Conservation (phyloP, 805 yeast genomes). For the Blastobotrys muscicola region DNA sequence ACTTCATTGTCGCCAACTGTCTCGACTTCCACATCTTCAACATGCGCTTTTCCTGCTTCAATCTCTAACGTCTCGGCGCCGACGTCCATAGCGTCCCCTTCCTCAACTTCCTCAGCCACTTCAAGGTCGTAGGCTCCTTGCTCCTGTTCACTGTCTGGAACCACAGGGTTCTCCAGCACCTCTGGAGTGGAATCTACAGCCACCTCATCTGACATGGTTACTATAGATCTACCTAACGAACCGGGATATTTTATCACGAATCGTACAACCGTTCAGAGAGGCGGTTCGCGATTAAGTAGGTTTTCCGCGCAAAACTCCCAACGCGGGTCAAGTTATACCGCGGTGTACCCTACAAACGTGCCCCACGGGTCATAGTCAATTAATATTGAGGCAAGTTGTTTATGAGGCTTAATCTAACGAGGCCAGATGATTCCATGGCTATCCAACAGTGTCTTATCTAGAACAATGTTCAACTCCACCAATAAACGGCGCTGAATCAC, state of each 20-base stretch:
- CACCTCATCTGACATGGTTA: neutral
- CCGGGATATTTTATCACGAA: neutral
- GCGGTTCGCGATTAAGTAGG: neutral
- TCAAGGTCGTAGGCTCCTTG: too few species aligned
- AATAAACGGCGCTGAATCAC: neutral
- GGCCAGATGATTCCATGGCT: too few species aligned
- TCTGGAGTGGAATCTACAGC: neutral
- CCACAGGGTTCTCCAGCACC: neutral
- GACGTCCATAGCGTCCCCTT: neutral
- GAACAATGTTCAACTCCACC: neutral
- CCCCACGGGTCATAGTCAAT: too few species aligned
- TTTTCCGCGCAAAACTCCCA: neutral
- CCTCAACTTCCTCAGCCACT: neutral
- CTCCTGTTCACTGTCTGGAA: too few species aligned
- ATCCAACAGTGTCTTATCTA: too few species aligned
- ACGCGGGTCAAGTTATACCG: neutral
- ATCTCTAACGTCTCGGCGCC: neutral
- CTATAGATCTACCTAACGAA: neutral
- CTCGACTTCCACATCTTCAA: neutral
- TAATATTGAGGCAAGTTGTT: too few species aligned
- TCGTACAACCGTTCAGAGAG: neutral
- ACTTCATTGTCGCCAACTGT: neutral
- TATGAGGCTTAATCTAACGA: too few species aligned
- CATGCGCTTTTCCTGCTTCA: neutral
- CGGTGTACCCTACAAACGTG: neutral